A percentile compares a stretch with the other conserved stretches of the same genome.
Conservation (phyloP, 2,329 filamentous ascomycete species). For the Fusarium succisae region DNA sequence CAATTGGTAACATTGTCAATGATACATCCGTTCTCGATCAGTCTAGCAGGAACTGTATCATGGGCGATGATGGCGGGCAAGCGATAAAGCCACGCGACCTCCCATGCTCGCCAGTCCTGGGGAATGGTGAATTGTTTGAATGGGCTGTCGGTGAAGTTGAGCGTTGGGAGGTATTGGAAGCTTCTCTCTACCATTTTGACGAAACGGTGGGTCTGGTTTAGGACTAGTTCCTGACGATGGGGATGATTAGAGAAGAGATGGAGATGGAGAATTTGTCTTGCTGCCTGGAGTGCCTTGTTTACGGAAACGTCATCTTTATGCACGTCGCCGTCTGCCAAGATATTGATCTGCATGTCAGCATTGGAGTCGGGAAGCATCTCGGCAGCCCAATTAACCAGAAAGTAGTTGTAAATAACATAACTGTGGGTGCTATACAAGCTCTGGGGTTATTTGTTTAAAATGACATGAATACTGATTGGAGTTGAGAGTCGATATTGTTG, state of each 20-base stretch:
- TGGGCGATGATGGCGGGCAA: neutral
- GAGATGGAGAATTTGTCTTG: fast-evolving
- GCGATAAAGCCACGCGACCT: neutral
- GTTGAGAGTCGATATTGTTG: neutral
- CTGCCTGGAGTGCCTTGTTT: neutral
- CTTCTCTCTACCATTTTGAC: neutral
- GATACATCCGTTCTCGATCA: neutral
- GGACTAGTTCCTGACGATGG: fast-evolving
- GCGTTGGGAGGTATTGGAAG: fast-evolving
- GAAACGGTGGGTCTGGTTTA: fast-evolving
- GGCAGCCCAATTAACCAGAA: no score
- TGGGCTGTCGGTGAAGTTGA: neutral
- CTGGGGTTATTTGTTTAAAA: no score
- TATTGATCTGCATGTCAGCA: neutral
- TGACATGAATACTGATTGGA: neutral
- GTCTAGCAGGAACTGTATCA: neutral
- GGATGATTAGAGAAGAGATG: fast-evolving
- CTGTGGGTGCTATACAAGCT: no score
- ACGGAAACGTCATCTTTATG: neutral
- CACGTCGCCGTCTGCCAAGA: neutral
- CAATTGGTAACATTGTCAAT: neutral
- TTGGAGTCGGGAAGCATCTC: neutral
- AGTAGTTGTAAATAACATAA: neutral
- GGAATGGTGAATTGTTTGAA: neutral
- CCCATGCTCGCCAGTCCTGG: neutral